Conservation (phyloP, 2,329 filamentous ascomycete genomes). For the Penicillium fuscoglaucum region DNA sequence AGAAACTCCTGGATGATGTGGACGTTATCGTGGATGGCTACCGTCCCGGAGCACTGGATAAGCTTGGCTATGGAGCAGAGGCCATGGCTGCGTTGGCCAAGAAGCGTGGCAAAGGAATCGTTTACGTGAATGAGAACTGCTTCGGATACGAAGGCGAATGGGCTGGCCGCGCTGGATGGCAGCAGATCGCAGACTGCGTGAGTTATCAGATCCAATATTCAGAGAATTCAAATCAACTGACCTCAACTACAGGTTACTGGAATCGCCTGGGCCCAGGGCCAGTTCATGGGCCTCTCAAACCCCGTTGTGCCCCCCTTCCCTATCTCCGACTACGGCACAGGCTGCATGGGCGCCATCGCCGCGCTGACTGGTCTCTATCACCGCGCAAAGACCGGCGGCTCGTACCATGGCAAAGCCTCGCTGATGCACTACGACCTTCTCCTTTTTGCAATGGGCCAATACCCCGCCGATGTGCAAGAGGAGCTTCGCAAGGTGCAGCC, state of each 20-base stretch:
- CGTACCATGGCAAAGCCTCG: slow-evolving; percentile 64
- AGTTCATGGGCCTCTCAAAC: slow-evolving; percentile 42
- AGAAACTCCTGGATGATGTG: slow-evolving; percentile 60
- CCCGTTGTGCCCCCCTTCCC: slow-evolving; percentile 52
- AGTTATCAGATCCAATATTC: slow-evolving; percentile 29
- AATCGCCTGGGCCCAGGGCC: slow-evolving; percentile 44
- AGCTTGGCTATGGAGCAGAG: slow-evolving; percentile 62
- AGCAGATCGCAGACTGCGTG: slow-evolving; percentile 69
- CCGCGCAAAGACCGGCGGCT: slow-evolving; percentile 63
- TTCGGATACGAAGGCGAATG: slow-evolving; percentile 67
- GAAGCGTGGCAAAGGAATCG: slow-evolving; percentile 60
- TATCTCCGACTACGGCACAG: slow-evolving; percentile 66
- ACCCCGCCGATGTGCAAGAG: slow-evolving; percentile 55
- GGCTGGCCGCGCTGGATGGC: slow-evolving; percentile 67
- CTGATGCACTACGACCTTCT: slow-evolving; percentile 69
- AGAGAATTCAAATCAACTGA: not conserved
- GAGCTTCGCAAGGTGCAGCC: slow-evolving; percentile 53
- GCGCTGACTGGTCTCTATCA: slow-evolving; percentile 64
- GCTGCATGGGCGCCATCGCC: slow-evolving; percentile 69
- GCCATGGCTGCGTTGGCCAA: slow-evolving; percentile 56
- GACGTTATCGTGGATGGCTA: slow-evolving; percentile 72
- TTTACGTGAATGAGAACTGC: slow-evolving; percentile 73
- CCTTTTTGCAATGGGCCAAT: slow-evolving; percentile 61
- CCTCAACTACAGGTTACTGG: slow-evolving; percentile 40
- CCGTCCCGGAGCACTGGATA: slow-evolving; percentile 64